Conservation (phyloP, 1,284 basidiomycete species). For the Naganishia liquefaciens region DNA sequence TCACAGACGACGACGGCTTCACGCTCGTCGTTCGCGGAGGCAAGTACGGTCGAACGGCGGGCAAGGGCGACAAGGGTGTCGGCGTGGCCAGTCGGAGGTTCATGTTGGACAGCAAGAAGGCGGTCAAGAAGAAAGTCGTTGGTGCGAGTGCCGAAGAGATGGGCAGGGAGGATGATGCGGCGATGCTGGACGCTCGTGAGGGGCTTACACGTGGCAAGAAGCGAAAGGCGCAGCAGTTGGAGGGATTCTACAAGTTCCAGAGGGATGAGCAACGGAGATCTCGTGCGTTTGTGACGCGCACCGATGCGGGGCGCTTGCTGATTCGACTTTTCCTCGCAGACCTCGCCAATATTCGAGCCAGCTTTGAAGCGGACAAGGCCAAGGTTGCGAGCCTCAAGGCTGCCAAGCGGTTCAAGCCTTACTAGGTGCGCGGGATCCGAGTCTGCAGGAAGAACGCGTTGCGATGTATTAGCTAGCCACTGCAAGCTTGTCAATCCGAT, state of each 20-base stretch:
- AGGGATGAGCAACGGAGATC: conserved; percentile 80
- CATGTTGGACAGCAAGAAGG: conserved; percentile 56
- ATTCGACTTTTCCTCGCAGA: conserved; percentile 56
- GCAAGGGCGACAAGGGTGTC: conserved; percentile 78
- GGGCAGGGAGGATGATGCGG: conserved; percentile 59
- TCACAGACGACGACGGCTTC: conserved; percentile 90
- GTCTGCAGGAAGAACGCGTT: too few relatives aligned
- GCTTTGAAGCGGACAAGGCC: conserved; percentile 83
- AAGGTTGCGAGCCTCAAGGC: conserved; percentile 79
- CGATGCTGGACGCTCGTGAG: conserved; percentile 45
- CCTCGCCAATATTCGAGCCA: conserved; percentile 72
- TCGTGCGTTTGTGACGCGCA: conserved; percentile 62
- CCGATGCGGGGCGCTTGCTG: not conserved
- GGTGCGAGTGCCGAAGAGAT: conserved; percentile 38
- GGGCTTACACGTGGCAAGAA: conserved; percentile 53
- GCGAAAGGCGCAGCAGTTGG: conserved; percentile 63
- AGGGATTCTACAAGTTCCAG: conserved; percentile 80
- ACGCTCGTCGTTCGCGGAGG: conserved; percentile 85
- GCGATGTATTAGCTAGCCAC: too few relatives aligned
- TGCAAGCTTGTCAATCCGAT: too few relatives aligned
- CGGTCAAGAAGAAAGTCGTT: conserved; percentile 41
- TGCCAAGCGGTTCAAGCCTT: conserved; percentile 77
- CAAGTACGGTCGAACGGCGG: conserved; percentile 78
- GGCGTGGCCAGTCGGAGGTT: conserved; percentile 74
- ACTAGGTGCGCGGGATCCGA: conserved; percentile 57